These are phyloP conservation scores for Leucocoprinus birnbaumii DNA, from an alignment of 768 basidiomycete species.

Conservation along the genomic window DNA sequence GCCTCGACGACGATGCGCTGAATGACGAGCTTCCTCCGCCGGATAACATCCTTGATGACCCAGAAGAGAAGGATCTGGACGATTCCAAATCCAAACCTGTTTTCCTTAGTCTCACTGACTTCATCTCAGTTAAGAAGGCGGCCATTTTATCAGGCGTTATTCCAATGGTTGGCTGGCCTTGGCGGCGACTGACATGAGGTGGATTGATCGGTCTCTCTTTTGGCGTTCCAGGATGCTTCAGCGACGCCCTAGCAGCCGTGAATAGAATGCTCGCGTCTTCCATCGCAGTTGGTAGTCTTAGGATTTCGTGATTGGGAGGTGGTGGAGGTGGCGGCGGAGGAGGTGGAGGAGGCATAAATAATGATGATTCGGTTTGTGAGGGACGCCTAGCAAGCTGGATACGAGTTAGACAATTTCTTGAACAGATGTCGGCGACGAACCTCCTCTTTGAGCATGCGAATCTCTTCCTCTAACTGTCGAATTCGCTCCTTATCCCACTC, in stretches of 20 bases:
- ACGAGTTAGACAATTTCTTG: neutral
- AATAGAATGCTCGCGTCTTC: constrained; percentile 35
- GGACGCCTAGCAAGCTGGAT: constrained; percentile 45
- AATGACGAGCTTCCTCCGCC: neutral
- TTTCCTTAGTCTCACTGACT: constrained; percentile 66
- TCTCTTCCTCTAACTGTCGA: constrained; percentile 62
- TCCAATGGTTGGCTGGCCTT: constrained; percentile 68
- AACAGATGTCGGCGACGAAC: constrained; percentile 24
- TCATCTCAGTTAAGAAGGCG: constrained; percentile 78
- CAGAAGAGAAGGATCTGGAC: constrained; percentile 13
- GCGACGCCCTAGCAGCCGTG: constrained; percentile 58
- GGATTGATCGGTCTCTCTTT: constrained; percentile 69
- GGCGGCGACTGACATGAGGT: constrained; percentile 32
- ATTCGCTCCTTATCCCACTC: constrained; percentile 63
- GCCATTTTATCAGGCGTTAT: constrained; percentile 81
- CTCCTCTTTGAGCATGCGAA: constrained; percentile 55
- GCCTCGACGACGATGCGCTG: neutral
- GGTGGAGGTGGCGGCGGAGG: constrained; percentile 44
- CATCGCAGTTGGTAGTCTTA: constrained; percentile 34
- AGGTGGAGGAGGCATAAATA: constrained; percentile 29
- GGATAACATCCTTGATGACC: constrained; percentile 1
- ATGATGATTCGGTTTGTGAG: constrained; percentile 13
- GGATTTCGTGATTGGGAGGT: constrained; percentile 29
- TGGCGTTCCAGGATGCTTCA: constrained; percentile 55
- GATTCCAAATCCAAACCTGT: constrained; percentile 26